phyloP scores from a whole-genome alignment of 108 stramenopile genomes.

The Asterionellopsis glacialis region DNA sequence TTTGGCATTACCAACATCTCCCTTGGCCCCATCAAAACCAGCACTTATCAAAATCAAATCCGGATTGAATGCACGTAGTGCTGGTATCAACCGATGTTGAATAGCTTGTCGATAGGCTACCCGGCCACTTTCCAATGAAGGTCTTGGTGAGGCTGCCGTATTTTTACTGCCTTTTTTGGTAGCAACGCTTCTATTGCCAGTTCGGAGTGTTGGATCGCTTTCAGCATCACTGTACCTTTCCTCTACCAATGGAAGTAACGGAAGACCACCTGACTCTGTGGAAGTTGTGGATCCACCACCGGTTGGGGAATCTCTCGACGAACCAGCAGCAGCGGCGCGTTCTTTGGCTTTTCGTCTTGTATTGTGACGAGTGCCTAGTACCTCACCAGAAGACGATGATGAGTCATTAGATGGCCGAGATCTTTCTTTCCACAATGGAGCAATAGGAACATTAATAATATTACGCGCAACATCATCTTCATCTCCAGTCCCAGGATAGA shows the following conservation, averaged over 20 bases:
- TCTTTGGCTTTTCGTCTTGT: slow-evolving; percentile 23
- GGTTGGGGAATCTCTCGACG: not conserved
- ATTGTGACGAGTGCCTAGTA: slow-evolving; percentile 51
- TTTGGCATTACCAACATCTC: slow-evolving; percentile 86
- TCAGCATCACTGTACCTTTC: slow-evolving; percentile 19
- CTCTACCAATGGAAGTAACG: slow-evolving; percentile 14
- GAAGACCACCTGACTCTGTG: not conserved
- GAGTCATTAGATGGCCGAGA: slow-evolving; percentile 23
- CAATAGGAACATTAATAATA: slow-evolving; percentile 93
- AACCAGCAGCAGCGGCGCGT: slow-evolving; percentile 6
- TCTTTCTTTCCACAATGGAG: slow-evolving; percentile 86
- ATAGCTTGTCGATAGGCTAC: slow-evolving; percentile 74
- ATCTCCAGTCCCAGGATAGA: slow-evolving; percentile 93
- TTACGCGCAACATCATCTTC: slow-evolving; percentile 87
- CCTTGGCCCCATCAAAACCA: slow-evolving; percentile 94
- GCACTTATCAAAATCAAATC: slow-evolving; percentile 95
- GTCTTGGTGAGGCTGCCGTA: too few relatives aligned
- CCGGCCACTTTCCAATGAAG: slow-evolving; percentile 28
- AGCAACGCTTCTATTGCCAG: too few relatives aligned
- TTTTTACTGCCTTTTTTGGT: too few relatives aligned
- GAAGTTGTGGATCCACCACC: not conserved
- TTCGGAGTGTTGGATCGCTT: slow-evolving; percentile 9
- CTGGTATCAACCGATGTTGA: slow-evolving; percentile 70
- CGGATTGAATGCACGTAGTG: slow-evolving; percentile 91
- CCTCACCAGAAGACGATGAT: slow-evolving; percentile 10